phyloP scores from a whole-genome alignment of 2,329 filamentous ascomycete species.

The Aureobasidium melanogenum region DNA sequence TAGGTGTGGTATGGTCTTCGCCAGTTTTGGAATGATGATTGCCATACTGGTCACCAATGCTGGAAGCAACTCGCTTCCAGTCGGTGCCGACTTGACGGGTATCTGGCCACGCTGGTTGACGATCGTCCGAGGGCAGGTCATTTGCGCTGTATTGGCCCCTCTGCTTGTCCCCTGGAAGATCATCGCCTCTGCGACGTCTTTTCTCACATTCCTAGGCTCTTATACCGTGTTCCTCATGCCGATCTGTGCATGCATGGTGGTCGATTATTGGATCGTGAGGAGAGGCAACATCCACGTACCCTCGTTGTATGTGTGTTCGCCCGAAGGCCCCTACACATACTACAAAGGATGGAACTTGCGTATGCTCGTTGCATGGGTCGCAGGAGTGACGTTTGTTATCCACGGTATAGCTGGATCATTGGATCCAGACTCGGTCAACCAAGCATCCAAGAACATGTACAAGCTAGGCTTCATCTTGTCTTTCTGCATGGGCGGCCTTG shows the following conservation, averaged over 20 bases:
- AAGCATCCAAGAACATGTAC: background rate
- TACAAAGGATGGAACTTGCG: slow-evolving; percentile 7
- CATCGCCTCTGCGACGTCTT: background rate
- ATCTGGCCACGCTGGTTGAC: slow-evolving; percentile 1
- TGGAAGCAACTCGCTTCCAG: background rate
- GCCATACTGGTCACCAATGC: background rate
- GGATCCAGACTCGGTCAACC: background rate
- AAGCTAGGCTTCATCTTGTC: slow-evolving; percentile 1
- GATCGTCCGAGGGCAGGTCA: background rate
- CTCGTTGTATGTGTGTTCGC: background rate
- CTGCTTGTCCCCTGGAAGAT: slow-evolving; percentile 7
- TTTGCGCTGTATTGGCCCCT: background rate
- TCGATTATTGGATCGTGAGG: background rate
- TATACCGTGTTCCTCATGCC: slow-evolving; percentile 2
- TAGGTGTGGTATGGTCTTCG: background rate
- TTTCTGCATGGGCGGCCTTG: background rate
- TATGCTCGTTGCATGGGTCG: background rate
- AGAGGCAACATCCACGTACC: background rate
- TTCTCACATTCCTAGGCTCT: background rate
- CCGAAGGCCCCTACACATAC: background rate
- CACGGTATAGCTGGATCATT: background rate
- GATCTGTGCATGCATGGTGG: background rate
- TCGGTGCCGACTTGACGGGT: background rate
- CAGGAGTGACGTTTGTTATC: background rate
- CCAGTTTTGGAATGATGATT: background rate